Conservation (phyloP, 768 basidiomycete species). For the Collybia nuda region DNA sequence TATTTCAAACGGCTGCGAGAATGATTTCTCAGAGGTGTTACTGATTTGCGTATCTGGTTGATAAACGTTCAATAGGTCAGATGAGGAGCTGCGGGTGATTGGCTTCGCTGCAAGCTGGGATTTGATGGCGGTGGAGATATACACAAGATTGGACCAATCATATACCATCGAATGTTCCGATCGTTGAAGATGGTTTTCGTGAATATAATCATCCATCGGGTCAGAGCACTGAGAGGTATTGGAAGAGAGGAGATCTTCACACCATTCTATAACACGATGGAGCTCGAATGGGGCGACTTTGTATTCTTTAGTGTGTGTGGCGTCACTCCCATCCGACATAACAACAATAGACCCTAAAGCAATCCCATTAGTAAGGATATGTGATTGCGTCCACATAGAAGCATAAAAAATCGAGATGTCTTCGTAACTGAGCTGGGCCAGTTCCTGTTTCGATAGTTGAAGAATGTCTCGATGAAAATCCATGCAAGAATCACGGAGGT, state of each 20-base stretch:
- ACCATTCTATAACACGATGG: constrained; percentile 49
- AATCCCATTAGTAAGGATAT: constrained; percentile 67
- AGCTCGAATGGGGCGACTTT: constrained; percentile 58
- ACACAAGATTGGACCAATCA: constrained; percentile 65
- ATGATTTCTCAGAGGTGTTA: constrained; percentile 18
- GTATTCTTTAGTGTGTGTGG: constrained; percentile 25
- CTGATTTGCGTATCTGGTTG: constrained; percentile 22
- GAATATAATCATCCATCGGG: constrained; percentile 50
- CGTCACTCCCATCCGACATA: constrained; percentile 28
- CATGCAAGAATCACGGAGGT: constrained; percentile 57
- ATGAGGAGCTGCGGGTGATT: constrained; percentile 22
- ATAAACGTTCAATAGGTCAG: constrained; percentile 47
- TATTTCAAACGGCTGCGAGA: constrained; percentile 52
- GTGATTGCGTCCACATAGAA: constrained; percentile 65
- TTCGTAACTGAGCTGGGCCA: constrained; percentile 57
- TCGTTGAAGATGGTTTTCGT: constrained; percentile 42
- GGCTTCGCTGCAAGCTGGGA: constrained; percentile 29
- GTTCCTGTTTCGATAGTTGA: constrained; percentile 40
- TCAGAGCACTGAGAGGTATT: constrained; percentile 41
- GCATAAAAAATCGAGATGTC: constrained; percentile 64
- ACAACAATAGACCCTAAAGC: constrained; percentile 66
- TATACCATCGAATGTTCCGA: constrained; percentile 55
- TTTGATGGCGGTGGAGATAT: constrained; percentile 60
- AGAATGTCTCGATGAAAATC: constrained; percentile 49
- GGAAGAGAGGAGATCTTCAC: constrained; percentile 48